Conservation (phyloP, 202 grass and related monocot species). For the Musa balbisiana region DNA sequence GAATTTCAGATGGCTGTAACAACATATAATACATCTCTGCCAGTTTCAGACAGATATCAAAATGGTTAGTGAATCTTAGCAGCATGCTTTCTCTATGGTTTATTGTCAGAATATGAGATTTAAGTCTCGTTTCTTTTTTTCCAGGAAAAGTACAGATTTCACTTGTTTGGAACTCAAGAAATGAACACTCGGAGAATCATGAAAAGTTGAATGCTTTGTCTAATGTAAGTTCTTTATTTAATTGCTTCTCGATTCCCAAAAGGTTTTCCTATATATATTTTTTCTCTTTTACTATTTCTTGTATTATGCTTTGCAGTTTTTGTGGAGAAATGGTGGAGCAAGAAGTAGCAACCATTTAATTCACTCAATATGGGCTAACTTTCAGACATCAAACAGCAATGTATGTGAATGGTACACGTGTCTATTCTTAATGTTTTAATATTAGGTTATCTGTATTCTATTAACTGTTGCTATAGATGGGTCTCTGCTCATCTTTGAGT, state of each 20-base stretch:
- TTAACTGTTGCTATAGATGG: not conserved
- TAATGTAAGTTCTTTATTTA: conserved; percentile 49
- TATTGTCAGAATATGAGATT: not conserved
- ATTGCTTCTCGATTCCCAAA: not conserved
- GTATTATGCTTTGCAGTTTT: conserved; percentile 43
- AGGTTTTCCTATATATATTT: not conserved
- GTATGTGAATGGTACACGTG: conserved; percentile 36
- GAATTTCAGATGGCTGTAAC: conserved; percentile 75
- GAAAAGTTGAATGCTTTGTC: conserved; percentile 63
- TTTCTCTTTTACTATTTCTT: not conserved
- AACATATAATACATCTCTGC: conserved; percentile 90
- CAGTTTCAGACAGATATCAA: conserved; percentile 60
- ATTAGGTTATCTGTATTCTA: no score
- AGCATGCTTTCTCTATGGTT: not conserved
- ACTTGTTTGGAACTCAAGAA: conserved; percentile 90
- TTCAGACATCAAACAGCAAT: conserved; percentile 86
- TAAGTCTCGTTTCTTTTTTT: conserved; percentile 4
- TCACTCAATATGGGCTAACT: conserved; percentile 92
- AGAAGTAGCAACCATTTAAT: conserved; percentile 54
- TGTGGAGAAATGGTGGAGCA: conserved; percentile 73
- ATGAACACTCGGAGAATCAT: conserved; percentile 55
- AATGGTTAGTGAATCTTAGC: conserved; percentile 44
- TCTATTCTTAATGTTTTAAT: not conserved
- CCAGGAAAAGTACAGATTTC: conserved; percentile 88
- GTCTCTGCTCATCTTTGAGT: not conserved